Conservation (phyloP, 352 stramenopile species). For the Globisporangium takayamanum region DNA sequence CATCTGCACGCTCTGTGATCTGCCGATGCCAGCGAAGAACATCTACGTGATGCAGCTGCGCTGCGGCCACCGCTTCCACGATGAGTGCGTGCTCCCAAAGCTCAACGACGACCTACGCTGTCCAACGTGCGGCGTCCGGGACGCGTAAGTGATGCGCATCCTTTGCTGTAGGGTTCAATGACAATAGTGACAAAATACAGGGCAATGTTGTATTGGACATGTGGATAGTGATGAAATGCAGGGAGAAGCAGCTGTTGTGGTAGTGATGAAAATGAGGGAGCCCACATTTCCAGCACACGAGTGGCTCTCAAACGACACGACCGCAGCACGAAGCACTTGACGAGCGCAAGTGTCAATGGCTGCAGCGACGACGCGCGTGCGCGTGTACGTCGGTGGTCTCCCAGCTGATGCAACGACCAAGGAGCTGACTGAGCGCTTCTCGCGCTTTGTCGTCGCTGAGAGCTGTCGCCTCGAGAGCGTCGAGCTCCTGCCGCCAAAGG, state of each 20-base stretch:
- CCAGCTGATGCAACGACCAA: slow-evolving; percentile 31
- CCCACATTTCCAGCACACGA: too few relatives aligned
- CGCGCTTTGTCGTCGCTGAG: slow-evolving; percentile 27
- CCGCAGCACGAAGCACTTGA: too few relatives aligned
- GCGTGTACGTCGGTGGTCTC: slow-evolving; percentile 61
- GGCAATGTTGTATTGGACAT: neutral
- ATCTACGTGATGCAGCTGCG: slow-evolving; percentile 34
- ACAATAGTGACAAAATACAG: too few relatives aligned
- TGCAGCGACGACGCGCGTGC: slow-evolving; percentile 19
- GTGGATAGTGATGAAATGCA: neutral
- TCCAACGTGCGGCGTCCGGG: slow-evolving; percentile 29
- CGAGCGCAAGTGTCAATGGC: neutral
- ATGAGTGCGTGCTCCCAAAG: slow-evolving; percentile 56
- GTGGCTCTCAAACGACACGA: neutral
- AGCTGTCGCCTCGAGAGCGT: slow-evolving; percentile 31
- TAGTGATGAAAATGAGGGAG: neutral
- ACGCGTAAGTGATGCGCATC: neutral
- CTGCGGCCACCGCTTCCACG: slow-evolving; percentile 67
- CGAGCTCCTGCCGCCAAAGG: slow-evolving; percentile 32
- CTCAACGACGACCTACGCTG: slow-evolving; percentile 52
- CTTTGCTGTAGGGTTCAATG: too few relatives aligned
- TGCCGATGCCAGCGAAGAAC: slow-evolving; percentile 15
- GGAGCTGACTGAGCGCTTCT: slow-evolving; percentile 65
- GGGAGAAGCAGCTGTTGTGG: neutral
- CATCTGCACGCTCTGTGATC: slow-evolving; percentile 18